Conservation (phyloP, 805 yeast genomes). For the Schwanniomyces occidentalis region DNA sequence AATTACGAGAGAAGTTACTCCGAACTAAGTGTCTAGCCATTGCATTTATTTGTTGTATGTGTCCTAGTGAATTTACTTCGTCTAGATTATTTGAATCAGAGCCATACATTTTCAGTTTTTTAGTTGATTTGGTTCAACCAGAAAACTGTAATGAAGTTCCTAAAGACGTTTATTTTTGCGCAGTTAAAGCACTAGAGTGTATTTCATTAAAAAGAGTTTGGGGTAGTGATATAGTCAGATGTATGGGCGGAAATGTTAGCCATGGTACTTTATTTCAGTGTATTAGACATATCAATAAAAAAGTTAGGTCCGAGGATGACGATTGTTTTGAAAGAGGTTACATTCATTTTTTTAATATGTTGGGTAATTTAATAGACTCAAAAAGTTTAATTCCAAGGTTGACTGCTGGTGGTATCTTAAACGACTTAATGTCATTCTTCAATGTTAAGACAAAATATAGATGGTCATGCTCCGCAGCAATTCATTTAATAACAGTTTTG, state of each 20-base stretch:
- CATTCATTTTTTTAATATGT: conserved; percentile 56
- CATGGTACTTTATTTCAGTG: conserved; percentile 82
- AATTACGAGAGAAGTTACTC: conserved; percentile 58
- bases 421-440: conserved; percentile 63
- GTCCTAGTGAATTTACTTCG: conserved; percentile 57
- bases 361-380: conserved; percentile 61
- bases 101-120: conserved; percentile 62
- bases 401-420: conserved; percentile 74
- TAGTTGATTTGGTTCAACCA: conserved; percentile 73
- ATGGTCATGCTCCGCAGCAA: conserved; percentile 62
- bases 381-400: conserved; percentile 56
- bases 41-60: conserved; percentile 60
- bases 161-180: conserved; percentile 53
- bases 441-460: conserved; percentile 50
- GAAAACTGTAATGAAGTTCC: conserved; percentile 52
- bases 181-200: conserved; percentile 66
- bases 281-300: conserved; percentile 60
- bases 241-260: conserved; percentile 80
- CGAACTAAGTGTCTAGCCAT: conserved; percentile 66
- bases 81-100: conserved; percentile 70
- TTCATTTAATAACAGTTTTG: conserved; percentile 53
- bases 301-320: conserved; percentile 41
- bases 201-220: conserved; percentile 66
- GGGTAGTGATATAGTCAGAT: conserved; percentile 74
- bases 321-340: conserved; percentile 40